phyloP scores from a whole-genome alignment of 2,329 filamentous ascomycete species.

The Botryotinia convoluta region DNA sequence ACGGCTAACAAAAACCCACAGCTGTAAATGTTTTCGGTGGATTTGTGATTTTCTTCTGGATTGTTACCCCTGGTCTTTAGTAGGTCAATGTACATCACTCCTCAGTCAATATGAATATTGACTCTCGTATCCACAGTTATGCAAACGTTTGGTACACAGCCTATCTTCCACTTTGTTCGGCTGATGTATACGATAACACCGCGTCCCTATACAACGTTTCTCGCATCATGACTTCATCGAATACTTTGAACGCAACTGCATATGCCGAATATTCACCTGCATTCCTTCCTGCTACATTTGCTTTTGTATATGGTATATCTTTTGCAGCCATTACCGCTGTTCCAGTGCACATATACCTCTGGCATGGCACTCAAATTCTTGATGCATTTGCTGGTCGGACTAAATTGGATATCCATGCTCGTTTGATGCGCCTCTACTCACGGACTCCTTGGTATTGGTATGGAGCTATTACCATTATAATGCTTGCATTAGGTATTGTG shows the following conservation, averaged over 20 bases:
- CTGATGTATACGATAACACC: slow-evolving; percentile 69
- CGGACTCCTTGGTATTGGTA: slow-evolving; percentile 58
- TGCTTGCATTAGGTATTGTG: slow-evolving; percentile 36
- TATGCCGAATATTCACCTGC: slow-evolving; percentile 70
- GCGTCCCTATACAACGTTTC: slow-evolving; percentile 65
- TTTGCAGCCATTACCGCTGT: slow-evolving; percentile 70
- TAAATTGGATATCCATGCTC: slow-evolving; percentile 51
- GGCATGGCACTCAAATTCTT: slow-evolving; percentile 66
- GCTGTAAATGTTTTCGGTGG: slow-evolving; percentile 71
- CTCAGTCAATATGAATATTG: background rate
- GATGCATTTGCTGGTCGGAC: slow-evolving; percentile 32
- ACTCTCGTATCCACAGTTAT: slow-evolving; percentile 43
- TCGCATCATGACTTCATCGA: slow-evolving; percentile 58
- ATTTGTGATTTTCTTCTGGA: slow-evolving; percentile 61
- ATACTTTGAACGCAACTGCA: slow-evolving; percentile 59
- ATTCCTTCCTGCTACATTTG: slow-evolving; percentile 70
- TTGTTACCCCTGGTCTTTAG: slow-evolving; percentile 58
- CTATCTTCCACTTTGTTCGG: slow-evolving; percentile 68
- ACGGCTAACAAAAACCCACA: slow-evolving; percentile 33
- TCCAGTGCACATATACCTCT: slow-evolving; percentile 64
- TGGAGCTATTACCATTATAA: slow-evolving; percentile 36
- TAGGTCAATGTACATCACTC: background rate
- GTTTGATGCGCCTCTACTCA: slow-evolving; percentile 55
- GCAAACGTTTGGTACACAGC: slow-evolving; percentile 60
- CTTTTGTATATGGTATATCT: slow-evolving; percentile 66